Evolutionary conservation across 192 early-diverging fungal species (phyloP), one percentile per base, ranked within the genome.

Genomic region (Entomortierella parvispora): DNA sequence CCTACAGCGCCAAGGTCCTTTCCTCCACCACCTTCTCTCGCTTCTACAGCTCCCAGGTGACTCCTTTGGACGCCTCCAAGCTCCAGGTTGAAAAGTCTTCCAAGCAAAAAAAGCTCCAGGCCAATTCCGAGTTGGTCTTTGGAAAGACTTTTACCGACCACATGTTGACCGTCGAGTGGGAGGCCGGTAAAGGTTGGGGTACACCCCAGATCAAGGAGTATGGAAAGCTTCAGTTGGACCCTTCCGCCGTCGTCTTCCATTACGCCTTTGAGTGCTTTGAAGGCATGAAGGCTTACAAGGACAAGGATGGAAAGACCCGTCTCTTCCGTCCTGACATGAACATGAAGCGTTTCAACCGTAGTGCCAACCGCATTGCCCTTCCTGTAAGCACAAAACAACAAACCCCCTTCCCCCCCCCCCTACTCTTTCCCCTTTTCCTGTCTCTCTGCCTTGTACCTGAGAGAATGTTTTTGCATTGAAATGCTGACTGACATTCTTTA

Each of bases 311-410:
- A 26, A 89, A 89, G 57, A 92, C 96, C 61, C 88, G 96, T 52
- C 81, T 98, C 55, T 98, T 98, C 89, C 89, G 96, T n/a, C 96
- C 96, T 7, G 93, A 98, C 44, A 94, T 94, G 93, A 98, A 98
- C 89, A 98, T 98, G 95, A 85, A 84, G 78, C 90, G 96, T 54
- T 86, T 98, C 74, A 89, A 88, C 71, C 82, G 62, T 31, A 94
- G 93, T 53, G 92, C 92, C 28, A 80, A 86, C 46, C 89, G 96
- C 51, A 85, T 98, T 65, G 83, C 93, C 47, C 85, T 98, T 62
- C 96, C 96, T 2, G 87, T 88, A 84, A 83, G 84, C 69, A n/a
- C n/a, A n/a, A n/a, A n/a, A n/a, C n/a, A n/a, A n/a, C n/a, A n/a
- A n/a, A n/a, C n/a, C n/a, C n/a, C n/a, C 15, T 22, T 43, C 28